Percentiles rank a stretch among this genome's conserved stretches.
These are phyloP conservation scores for Synchytrium microbalum DNA, from an alignment of 371 early-diverging fungal species.

Conservation along the genomic window DNA sequence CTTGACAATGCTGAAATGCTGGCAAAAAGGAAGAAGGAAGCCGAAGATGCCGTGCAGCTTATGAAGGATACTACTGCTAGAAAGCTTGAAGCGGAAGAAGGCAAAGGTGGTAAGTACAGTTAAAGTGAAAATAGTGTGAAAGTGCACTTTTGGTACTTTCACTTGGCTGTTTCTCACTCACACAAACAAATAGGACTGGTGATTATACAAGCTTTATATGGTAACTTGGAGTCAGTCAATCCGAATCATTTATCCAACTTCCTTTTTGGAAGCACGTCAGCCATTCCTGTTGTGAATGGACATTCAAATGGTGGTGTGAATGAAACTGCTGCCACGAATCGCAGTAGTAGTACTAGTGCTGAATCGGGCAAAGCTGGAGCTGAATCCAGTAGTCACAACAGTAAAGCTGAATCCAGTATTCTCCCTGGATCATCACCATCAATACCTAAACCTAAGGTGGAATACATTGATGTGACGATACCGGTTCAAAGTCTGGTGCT, in stretches of 20 bases:
- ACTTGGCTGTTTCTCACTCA: background rate
- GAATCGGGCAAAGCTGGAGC: background rate
- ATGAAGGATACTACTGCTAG: constrained; percentile 63
- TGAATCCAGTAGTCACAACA: background rate
- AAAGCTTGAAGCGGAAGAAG: constrained; percentile 57
- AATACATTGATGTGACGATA: constrained; percentile 71
- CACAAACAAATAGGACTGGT: constrained; percentile 53
- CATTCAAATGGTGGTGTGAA: background rate
- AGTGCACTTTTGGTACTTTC: background rate
- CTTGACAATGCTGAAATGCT: constrained; percentile 69
- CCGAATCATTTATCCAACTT: background rate
- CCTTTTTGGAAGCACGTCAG: background rate
- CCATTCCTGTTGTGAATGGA: background rate
- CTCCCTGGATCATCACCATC: background rate
- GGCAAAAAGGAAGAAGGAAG: constrained; percentile 62
- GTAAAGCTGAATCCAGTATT: background rate
- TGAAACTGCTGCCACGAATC: background rate
- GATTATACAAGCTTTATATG: constrained; percentile 81
- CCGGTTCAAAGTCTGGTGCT: constrained; percentile 76
- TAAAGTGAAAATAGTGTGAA: constrained; percentile 13
- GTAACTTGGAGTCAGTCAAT: constrained; percentile 46
- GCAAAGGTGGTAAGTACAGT: constrained; percentile 41
- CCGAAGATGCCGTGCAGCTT: constrained; percentile 63
- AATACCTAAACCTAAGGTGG: background rate
- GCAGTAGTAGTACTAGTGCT: background rate